Percentiles rank a stretch among this genome's conserved stretches.
phyloP scores from a whole-genome alignment of 1,284 basidiomycete species.

The Sporisorium iseilematis-ciliati region DNA sequence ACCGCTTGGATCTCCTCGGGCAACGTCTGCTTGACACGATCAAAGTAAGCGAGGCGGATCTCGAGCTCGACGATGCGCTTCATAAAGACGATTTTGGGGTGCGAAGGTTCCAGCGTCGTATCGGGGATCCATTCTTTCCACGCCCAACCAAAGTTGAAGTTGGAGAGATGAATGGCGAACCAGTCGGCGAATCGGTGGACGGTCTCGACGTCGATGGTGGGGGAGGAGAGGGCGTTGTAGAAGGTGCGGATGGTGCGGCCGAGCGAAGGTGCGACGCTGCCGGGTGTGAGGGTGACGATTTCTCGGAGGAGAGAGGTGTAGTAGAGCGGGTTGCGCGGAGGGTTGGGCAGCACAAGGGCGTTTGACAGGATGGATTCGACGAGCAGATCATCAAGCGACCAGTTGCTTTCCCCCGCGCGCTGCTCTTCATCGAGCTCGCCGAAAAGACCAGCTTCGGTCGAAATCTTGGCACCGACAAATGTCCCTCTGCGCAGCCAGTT shows the following conservation, averaged over 20 bases:
- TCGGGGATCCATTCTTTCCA: slow-evolving; percentile 99
- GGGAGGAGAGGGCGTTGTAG: slow-evolving; percentile 72
- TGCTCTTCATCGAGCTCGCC: slow-evolving; percentile 54
- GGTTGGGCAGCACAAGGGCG: slow-evolving; percentile 81
- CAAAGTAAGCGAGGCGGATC: slow-evolving; percentile 90
- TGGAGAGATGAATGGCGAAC: slow-evolving; percentile 96
- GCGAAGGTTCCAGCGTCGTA: slow-evolving; percentile 76
- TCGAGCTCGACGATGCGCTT: slow-evolving; percentile 90
- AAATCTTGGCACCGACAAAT: slow-evolving; percentile 70
- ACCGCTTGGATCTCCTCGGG: slow-evolving; percentile 79
- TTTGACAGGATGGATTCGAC: slow-evolving; percentile 79
- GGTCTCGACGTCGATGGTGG: slow-evolving; percentile 81
- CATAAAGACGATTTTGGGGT: slow-evolving; percentile 89
- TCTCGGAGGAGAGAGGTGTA: slow-evolving; percentile 91
- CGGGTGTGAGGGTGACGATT: slow-evolving; percentile 89
- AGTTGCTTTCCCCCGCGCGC: slow-evolving; percentile 65
- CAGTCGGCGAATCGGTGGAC: slow-evolving; percentile 87
- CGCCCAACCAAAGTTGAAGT: slow-evolving; percentile 99
- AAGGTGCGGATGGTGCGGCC: slow-evolving; percentile 92
- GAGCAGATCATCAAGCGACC: slow-evolving; percentile 64
- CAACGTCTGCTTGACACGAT: slow-evolving; percentile 89
- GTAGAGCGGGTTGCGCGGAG: slow-evolving; percentile 81
- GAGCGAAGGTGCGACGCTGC: slow-evolving; percentile 92
- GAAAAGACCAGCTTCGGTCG: slow-evolving; percentile 56
- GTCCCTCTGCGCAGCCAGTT: slow-evolving; percentile 86